Evolutionary conservation across 106 monocot species (phyloP), one percentile per base, ranked within the genome.

Genomic region (Triglochin maritima): DNA sequence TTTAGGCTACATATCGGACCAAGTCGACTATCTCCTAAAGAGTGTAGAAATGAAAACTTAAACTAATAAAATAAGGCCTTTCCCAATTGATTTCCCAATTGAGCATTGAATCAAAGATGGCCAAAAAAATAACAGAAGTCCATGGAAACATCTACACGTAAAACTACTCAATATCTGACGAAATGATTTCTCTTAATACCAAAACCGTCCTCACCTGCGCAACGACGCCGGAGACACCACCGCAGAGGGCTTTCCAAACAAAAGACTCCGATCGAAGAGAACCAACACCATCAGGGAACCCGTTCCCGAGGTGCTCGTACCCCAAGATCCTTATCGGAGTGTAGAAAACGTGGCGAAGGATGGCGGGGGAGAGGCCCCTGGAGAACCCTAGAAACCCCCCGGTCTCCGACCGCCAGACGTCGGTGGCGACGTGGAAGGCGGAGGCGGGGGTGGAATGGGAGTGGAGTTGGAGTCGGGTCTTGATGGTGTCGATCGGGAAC

Each of bases 341-440:
- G 69, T 94, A 94, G 68, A 94, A 76, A 57, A 94, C 72, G 57
- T 94, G 94, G 52, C 94, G 84, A 17, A 90, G 66, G 49, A 94
- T 16, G 49, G 94, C 94, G 1, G 94, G 84, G 9, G 87, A 67
- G 9, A 89, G 79, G 11, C 94, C 94, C 43, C 67, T 77, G 76
- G 87, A 95, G 56, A 89, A 67, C 7, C 83, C 85, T 8, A 72
- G 17, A 4, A 72, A 17, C 81, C 63, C 72, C 2, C 81, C 80
- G 0, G 82, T 80, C 4, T 79, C 81, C 0, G 50, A 64, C 46
- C 63, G 67, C 73, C 78, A 68, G 43, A 89, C 66, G 52, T 81
- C 79, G 29, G 14, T 6, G 4, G 77, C 78, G 29, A 85, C 70
- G 0, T 56, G 64, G 47, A 68, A 49, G 54, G 74, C 62, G 13